Conservation (phyloP, 768 basidiomycete species). For the Leccinum fibrillosum region DNA sequence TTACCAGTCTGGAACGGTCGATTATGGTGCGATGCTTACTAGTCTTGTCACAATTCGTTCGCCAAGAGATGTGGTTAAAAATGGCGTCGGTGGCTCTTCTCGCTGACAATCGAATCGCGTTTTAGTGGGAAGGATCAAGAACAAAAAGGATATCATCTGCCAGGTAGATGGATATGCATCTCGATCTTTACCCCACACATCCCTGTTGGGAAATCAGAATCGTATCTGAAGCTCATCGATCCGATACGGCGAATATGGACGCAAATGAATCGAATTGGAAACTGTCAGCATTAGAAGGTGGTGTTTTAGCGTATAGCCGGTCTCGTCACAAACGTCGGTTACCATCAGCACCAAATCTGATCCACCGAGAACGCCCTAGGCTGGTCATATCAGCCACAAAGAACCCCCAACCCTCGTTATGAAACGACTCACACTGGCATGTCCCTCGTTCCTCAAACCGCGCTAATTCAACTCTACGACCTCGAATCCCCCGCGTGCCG, state of each 20-base stretch:
- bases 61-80: not conserved
- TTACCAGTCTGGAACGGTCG: conserved; percentile 6
- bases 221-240: not conserved
- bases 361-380: not conserved
- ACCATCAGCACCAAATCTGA: not conserved
- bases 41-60: not conserved
- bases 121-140: not conserved
- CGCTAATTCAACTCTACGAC: conserved; percentile 22
- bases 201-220: not conserved
- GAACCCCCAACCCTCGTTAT: not conserved
- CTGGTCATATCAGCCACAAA: not conserved
- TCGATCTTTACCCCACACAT: not conserved
- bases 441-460: not conserved
- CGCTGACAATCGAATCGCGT: not conserved
- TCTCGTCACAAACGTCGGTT: not conserved
- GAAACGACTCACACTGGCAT: not conserved
- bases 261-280: not conserved
- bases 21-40: not conserved
- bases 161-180: not conserved
- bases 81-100: not conserved
- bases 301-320: not conserved
- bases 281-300: not conserved
- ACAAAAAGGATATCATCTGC: not conserved
- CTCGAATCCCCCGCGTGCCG: conserved; percentile 24
- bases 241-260: not conserved